Evolutionary conservation across 2,329 filamentous ascomycete species (phyloP), one percentile per base, ranked within the genome.

Genomic region (Xylariaceae sp.): DNA sequence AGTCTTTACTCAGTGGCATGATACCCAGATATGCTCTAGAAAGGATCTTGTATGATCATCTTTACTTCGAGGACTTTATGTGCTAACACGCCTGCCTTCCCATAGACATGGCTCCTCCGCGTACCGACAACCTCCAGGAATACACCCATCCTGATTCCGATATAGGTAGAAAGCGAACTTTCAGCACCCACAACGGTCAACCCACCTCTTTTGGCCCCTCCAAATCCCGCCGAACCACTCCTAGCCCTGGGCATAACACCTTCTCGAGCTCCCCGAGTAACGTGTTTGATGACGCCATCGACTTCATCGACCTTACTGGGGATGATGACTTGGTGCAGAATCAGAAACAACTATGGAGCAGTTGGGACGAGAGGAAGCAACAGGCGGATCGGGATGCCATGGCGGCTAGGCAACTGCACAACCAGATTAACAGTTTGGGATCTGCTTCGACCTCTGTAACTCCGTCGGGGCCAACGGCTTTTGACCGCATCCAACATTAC

Each of bases 291-390:
- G 28, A 38, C 15, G 30, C 8, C n/a, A 16, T 19, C 1, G 17
- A 37, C 9, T 40, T 68, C 28, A 67, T 71, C 41, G 67, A 72
- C 51, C 62, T 72, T 52, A 71, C 67, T 47, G 66, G 65, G 62
- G 53, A 59, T 19, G 50, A 52, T 8, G 30, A 32, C 15, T 33
- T 46, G 39, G 48, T 63, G 17, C 55, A 52, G 15, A 30, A 37
- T 11, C 41, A 50, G 19, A 63, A 62, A 47, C 59, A 64, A 29
- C 64, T 66, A 52, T 62, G 65, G 39, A 52, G 66, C 26, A 50
- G 69, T 33, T 49, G 59, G 9, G 49, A 65, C 38, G 65, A 69
- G 19, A 59, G 61, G 39, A 63, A 61, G 30, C 52, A 60, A 39
- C 62, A 60, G 29, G 59, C 60, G 24, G 63, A 62, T 37, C 48